Percentiles rank a stretch among this genome's conserved stretches.
Conservation (phyloP, 148 eudicot genomes). For the Cornus controversa region DNA sequence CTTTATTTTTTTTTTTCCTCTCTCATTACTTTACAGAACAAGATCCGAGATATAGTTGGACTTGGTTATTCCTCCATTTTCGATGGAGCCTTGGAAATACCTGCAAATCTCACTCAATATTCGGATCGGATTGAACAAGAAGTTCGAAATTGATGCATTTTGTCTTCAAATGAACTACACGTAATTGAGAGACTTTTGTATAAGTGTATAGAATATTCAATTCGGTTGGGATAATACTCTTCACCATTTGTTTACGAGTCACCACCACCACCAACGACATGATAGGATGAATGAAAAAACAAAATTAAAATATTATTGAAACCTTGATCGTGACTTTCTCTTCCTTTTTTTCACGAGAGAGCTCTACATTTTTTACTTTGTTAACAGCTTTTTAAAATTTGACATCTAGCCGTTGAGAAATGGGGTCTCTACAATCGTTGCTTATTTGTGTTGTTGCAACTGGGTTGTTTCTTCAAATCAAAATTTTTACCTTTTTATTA, state of each 20-base stretch:
- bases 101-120: neutral
- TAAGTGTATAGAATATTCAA: neutral
- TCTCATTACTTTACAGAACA: too few relatives aligned
- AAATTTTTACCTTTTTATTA: too few relatives aligned
- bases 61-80: neutral
- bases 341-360: neutral
- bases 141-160: neutral
- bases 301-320: too few relatives aligned
- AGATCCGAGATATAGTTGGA: neutral
- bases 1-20: too few relatives aligned
- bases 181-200: neutral
- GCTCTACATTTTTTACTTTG: conserved; percentile 2
- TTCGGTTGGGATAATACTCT: neutral
- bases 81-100: neutral
- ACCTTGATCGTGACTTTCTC: neutral
- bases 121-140: conserved; percentile 2
- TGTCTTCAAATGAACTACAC: conserved; percentile 1
- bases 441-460: neutral
- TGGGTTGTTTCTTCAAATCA: neutral
- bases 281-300: too few relatives aligned
- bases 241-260: conserved; percentile 4
- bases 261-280: neutral
- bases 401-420: neutral
- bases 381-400: conserved; percentile 9
- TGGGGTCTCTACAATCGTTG: neutral